Evolutionary conservation across 2,329 filamentous ascomycete species (phyloP).

Genomic region (Claviceps monticola): DNA sequence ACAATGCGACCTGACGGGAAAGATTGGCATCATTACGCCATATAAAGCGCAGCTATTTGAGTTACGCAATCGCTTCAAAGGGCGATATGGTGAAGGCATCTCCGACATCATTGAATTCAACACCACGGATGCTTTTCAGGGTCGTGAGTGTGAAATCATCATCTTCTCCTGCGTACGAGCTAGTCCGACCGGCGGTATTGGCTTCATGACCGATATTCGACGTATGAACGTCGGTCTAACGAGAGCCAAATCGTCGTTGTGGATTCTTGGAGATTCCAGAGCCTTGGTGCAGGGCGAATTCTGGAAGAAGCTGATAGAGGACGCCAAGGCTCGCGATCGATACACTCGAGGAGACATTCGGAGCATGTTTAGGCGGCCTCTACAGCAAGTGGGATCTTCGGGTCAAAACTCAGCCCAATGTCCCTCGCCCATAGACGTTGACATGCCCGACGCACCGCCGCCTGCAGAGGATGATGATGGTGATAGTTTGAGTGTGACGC

Average conservation of each 20-base stretch:
- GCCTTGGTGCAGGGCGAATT: constrained; percentile 79
- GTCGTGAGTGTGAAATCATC: constrained; percentile 91
- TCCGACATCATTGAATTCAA: constrained; percentile 85
- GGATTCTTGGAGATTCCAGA: constrained; percentile 86
- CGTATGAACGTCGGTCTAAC: constrained; percentile 99
- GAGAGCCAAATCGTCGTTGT: constrained; percentile 88
- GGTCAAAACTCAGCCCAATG: constrained; percentile 5
- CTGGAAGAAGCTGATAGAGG: constrained; percentile 75
- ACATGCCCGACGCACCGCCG: constrained; percentile 3
- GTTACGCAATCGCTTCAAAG: constrained; percentile 60
- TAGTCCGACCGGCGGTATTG: constrained; percentile 82
- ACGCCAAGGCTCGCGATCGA: constrained; percentile 58
- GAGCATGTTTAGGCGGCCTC: constrained; percentile 31
- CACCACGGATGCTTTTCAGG: constrained; percentile 95
- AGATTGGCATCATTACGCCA: constrained; percentile 93
- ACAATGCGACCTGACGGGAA: constrained; percentile 57
- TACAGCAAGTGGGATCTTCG: constrained; percentile 21
- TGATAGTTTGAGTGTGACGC: not conserved
- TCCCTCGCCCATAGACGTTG: constrained; percentile 5
- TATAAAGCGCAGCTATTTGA: constrained; percentile 88
- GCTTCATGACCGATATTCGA: constrained; percentile 94
- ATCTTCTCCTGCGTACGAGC: constrained; percentile 98
- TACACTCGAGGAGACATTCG: constrained; percentile 58
- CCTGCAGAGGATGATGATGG: not conserved
- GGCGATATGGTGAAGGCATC: constrained; percentile 61